Percentiles rank a stretch among this genome's conserved stretches.
Conservation (phyloP, 2,329 filamentous ascomycete genomes). For the Nakataea oryzae region DNA sequence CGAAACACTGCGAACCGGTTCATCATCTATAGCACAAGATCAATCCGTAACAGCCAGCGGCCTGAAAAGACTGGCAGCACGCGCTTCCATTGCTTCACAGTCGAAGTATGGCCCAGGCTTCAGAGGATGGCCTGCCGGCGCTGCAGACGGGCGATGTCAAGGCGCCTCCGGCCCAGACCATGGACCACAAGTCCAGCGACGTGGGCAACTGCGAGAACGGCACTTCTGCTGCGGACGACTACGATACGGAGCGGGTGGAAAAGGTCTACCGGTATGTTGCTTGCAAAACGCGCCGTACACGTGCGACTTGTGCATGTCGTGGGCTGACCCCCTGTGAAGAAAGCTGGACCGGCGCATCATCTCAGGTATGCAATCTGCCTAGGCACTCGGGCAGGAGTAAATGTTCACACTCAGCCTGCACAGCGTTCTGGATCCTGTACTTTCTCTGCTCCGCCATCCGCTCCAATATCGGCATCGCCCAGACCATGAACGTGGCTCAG, state of each 20-base stretch:
- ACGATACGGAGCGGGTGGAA: slow-evolving; percentile 41
- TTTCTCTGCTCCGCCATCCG: slow-evolving; percentile 88
- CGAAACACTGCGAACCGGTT: background rate
- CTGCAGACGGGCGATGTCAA: slow-evolving; percentile 21
- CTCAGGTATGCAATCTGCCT: slow-evolving; percentile 28
- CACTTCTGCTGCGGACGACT: slow-evolving; percentile 21
- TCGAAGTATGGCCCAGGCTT: slow-evolving; percentile 33
- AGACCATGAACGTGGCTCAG: slow-evolving; percentile 73
- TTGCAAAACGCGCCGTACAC: background rate
- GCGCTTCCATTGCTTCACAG: slow-evolving; percentile 40
- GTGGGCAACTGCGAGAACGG: slow-evolving; percentile 8
- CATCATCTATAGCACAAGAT: background rate
- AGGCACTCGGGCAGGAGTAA: background rate
- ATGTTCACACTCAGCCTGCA: background rate
- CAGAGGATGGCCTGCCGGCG: slow-evolving; percentile 12
- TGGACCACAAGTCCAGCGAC: slow-evolving; percentile 7
- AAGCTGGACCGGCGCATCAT: slow-evolving; percentile 51
- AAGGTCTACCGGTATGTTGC: slow-evolving; percentile 34
- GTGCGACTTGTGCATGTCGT: background rate
- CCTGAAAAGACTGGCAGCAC: slow-evolving; percentile 36
- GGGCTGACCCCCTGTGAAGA: slow-evolving; percentile 13
- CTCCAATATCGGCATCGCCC: slow-evolving; percentile 85
- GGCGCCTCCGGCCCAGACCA: slow-evolving; percentile 10
- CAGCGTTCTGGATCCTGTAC: slow-evolving; percentile 81
- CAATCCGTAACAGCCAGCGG: slow-evolving; percentile 3